phyloP scores from a whole-genome alignment of 2,329 filamentous ascomycete genomes.

The Onygena corvina region DNA sequence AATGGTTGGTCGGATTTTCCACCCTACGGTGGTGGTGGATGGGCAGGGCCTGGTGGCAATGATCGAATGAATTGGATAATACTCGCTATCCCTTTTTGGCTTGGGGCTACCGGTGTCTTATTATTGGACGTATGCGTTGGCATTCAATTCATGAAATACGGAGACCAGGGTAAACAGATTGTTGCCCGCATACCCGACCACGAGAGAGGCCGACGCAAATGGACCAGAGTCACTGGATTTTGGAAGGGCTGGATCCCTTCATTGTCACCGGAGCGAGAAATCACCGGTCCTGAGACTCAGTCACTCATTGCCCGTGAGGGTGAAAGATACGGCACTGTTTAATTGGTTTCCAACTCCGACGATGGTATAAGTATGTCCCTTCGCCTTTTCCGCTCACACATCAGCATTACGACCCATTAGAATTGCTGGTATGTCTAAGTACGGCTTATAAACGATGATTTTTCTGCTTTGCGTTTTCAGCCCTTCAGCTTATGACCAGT shows the following conservation, averaged over 20 bases:
- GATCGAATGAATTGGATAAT: conserved; percentile 45
- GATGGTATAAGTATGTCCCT: neutral
- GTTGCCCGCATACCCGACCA: conserved; percentile 37
- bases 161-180: conserved; percentile 34
- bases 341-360: no score
- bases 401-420: conserved; percentile 44
- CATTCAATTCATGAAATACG: conserved; percentile 51
- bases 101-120: conserved; percentile 54
- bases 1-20: conserved; percentile 48
- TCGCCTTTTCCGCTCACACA: neutral
- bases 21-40: conserved; percentile 47
- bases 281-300: conserved; percentile 21
- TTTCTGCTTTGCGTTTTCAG: neutral
- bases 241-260: conserved; percentile 55
- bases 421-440: conserved; percentile 61
- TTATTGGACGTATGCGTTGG: conserved; percentile 51
- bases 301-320: conserved; percentile 22
- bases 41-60: conserved; percentile 47
- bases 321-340: conserved; percentile 28
- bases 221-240: conserved; percentile 50
- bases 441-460: neutral
- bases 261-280: conserved; percentile 28
- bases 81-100: conserved; percentile 50
- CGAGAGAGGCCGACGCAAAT: conserved; percentile 34
- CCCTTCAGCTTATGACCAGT: neutral